These are phyloP conservation scores for Akanthomyces uredinophilus DNA, from an alignment of 2,329 filamentous ascomycete species.

Conservation along the genomic window DNA sequence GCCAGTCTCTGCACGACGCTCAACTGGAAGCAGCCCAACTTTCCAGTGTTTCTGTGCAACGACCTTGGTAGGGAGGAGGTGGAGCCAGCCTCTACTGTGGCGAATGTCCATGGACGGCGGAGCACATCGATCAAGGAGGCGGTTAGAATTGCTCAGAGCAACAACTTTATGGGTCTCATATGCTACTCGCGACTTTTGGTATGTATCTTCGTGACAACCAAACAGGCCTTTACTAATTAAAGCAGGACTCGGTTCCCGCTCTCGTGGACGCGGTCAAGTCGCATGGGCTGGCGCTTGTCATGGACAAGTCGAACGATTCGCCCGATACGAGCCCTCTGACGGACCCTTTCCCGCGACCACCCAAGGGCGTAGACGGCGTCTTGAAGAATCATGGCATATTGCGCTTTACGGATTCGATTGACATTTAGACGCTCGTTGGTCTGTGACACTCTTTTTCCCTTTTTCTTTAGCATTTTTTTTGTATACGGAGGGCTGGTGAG, in stretches of 20 bases:
- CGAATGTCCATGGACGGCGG: conserved; percentile 59
- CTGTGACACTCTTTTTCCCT: background rate
- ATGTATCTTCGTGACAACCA: conserved; percentile 35
- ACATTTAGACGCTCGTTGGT: conserved; percentile 29
- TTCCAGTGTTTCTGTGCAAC: conserved; percentile 92
- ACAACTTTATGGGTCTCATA: conserved; percentile 97
- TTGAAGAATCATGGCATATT: conserved; percentile 82
- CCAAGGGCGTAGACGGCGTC: conserved; percentile 81
- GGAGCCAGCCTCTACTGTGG: conserved; percentile 34
- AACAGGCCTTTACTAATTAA: conserved; percentile 14
- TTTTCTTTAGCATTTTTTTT: background rate
- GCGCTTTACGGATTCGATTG: conserved; percentile 89
- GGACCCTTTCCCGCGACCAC: conserved; percentile 56
- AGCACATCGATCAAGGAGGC: conserved; percentile 91
- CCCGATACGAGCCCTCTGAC: conserved; percentile 34
- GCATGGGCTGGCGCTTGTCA: conserved; percentile 84
- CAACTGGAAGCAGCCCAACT: conserved; percentile 99
- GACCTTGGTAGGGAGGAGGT: conserved; percentile 63
- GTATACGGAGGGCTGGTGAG: background rate
- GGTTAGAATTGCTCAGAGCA: conserved; percentile 85
- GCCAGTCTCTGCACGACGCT: conserved; percentile 83
- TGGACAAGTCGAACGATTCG: conserved; percentile 68
- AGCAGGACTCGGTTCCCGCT: conserved; percentile 84
- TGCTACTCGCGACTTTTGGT: conserved; percentile 84
- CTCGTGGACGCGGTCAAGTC: conserved; percentile 92